Conservation (phyloP, 2,329 filamentous ascomycete genomes). For the Penicillium sp. region DNA sequence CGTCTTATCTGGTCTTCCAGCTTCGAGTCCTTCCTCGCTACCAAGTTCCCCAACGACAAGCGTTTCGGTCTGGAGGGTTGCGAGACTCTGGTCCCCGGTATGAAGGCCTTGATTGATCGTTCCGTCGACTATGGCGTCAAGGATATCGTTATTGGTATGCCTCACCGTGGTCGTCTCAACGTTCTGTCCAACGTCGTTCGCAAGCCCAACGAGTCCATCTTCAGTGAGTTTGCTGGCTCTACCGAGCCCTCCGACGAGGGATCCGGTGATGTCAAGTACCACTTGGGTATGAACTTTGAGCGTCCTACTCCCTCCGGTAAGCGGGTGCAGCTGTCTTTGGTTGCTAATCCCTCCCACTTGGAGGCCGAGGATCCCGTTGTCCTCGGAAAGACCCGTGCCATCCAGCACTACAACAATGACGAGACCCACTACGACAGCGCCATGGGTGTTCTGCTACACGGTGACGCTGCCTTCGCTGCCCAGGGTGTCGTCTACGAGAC, state of each 20-base stretch:
- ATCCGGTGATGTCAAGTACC: constrained; percentile 98
- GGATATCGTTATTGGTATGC: constrained; percentile 99
- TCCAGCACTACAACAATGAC: constrained; percentile 98
- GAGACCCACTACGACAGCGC: constrained; percentile 83
- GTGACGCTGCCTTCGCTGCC: constrained; percentile 92
- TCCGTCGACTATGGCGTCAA: constrained; percentile 98
- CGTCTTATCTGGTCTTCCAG: constrained; percentile 97
- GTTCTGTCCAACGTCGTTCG: constrained; percentile 97
- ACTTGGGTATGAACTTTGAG: constrained; percentile 99
- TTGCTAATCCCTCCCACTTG: constrained; percentile 96
- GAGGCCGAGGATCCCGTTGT: constrained; percentile 98
- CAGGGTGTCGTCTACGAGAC: constrained; percentile 99
- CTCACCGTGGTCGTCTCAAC: constrained; percentile 95
- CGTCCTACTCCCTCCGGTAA: constrained; percentile 96
- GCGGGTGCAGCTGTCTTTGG: constrained; percentile 96
- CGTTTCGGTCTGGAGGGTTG: constrained; percentile 97
- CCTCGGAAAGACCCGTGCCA: constrained; percentile 92
- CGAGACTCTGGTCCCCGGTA: constrained; percentile 93
- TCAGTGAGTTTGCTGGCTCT: constrained; percentile 93
- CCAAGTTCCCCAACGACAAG: constrained; percentile 99
- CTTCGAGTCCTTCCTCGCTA: constrained; percentile 92
- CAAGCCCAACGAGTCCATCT: constrained; percentile 99
- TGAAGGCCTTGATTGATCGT: constrained; percentile 98
- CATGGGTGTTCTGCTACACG: constrained; percentile 94
- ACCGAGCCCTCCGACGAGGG: constrained; percentile 87